Evolutionary conservation across 331 rosid species (phyloP), one percentile per base, ranked within the genome.

Genomic region (Cydonia oblonga): DNA sequence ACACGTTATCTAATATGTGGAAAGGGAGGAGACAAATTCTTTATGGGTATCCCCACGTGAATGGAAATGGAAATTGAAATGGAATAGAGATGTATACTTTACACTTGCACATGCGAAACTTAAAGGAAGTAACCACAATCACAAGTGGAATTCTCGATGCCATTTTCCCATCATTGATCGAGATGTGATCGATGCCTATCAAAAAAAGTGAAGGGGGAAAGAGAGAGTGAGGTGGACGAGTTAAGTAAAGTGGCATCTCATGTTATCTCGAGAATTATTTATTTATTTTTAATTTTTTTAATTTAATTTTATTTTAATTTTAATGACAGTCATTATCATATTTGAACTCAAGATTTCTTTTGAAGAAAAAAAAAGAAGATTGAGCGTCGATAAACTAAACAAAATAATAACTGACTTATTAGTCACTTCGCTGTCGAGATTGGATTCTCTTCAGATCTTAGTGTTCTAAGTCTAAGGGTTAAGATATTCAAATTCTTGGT

Each of bases 311-410:
- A 1, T 40, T 40, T 40, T 33, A n/a, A n/a, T 40, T 11, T 40
- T 12, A 40, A 40, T 40, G 49, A 1, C 2, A 4, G 16, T 40
- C 49, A 3, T 40, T 0, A 7, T 51, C 0, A 18, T 0, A 51
- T 51, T 51, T 51, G 10, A 51, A 51, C 22, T 51, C 4, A 51
- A 51, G 0, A 51, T 0, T 3, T 49, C 0, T 6, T 49, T 49
- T 49, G 1, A 51, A 2, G 9, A 49, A 49, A 49, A 46, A 49
- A 6, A 46, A 0, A 49, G 2, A 46, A 0, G 1, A 4, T 46
- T 18, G 3, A 0, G 0, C 0, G 56, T 51, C 2, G 2, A 1
- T 2, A 18, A 51, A 18, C 22, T 18, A 18, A 18, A 51, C 10
- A 0, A 51, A 18, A 6, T 18, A 51, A 18, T 7, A 51, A 51